A percentile compares a stretch with the other conserved stretches of the same genome.
phyloP scores from a whole-genome alignment of 1,284 basidiomycete species.

The Kwoniella shivajii region DNA sequence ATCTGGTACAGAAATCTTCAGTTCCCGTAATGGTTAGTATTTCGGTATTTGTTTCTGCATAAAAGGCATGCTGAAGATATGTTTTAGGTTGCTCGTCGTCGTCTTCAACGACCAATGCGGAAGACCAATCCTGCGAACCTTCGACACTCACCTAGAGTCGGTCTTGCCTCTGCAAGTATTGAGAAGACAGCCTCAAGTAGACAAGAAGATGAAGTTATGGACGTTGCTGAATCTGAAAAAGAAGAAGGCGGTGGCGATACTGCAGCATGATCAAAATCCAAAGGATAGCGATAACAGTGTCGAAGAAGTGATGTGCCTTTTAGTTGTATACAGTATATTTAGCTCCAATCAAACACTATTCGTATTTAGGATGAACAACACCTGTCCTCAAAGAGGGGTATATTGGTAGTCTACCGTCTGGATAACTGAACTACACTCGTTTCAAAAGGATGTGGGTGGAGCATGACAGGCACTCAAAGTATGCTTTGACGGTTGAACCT shows the following conservation, averaged over 20 bases:
- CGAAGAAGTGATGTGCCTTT: no score
- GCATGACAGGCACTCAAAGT: no score
- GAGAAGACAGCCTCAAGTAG: constrained; percentile 60
- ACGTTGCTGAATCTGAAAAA: constrained; percentile 46
- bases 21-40: constrained; percentile 78
- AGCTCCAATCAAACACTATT: no score
- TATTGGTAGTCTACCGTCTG: no score
- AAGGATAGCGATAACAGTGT: no score
- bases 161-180: constrained; percentile 80
- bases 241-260: constrained; percentile 13
- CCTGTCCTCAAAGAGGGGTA: no score
- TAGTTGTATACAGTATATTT: no score
- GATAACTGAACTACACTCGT: no score
- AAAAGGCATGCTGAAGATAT: background rate
- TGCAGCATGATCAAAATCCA: no score
- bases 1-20: constrained; percentile 89
- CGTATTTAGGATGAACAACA: no score
- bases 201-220: constrained; percentile 54
- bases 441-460: no score
- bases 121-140: constrained; percentile 54
- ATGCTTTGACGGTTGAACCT: no score
- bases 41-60: background rate
- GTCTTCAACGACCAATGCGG: constrained; percentile 71
- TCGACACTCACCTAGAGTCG: constrained; percentile 64
- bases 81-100: constrained; percentile 66